Conservation (phyloP, 306 rosid genomes). For the Cucurbita argyrosperma region DNA sequence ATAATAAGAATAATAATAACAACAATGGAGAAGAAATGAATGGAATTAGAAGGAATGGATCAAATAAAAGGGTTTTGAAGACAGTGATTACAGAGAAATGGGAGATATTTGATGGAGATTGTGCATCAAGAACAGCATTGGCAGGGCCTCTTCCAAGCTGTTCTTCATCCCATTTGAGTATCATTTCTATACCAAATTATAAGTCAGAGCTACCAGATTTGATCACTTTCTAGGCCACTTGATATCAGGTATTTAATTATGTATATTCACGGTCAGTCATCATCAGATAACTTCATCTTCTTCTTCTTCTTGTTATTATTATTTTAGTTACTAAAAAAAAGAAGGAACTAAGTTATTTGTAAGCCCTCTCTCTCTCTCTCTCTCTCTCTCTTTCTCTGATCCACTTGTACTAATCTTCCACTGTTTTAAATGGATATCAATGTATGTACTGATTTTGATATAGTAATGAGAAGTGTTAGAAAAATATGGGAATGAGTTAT, state of each 20-base stretch:
- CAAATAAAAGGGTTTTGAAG: conserved; percentile 14
- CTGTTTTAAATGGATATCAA: background rate
- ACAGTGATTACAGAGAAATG: conserved; percentile 69
- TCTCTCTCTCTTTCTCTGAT: background rate
- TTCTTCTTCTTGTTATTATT: background rate
- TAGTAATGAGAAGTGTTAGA: background rate
- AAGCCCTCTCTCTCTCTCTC: background rate
- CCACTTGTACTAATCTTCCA: background rate
- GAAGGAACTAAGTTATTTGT: background rate
- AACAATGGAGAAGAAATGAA: background rate
- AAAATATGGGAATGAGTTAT: too few relatives aligned
- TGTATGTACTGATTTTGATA: background rate
- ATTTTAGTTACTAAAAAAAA: conserved; percentile 15
- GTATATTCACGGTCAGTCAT: too few relatives aligned
- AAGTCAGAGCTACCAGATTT: conserved; percentile 51
- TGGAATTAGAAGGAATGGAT: background rate
- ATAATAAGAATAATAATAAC: background rate
- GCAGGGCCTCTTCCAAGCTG: conserved; percentile 1
- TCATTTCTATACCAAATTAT: background rate
- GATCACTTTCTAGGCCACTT: conserved; percentile 43
- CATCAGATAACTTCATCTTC: background rate
- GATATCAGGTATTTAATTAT: background rate
- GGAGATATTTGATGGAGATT: conserved; percentile 59
- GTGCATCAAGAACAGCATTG: background rate
- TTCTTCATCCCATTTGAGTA: conserved; percentile 14